A percentile compares a stretch with the other conserved stretches of the same genome.
phyloP scores from a whole-genome alignment of 2,329 filamentous ascomycete genomes.

The Ophiostoma novo-ulmi region DNA sequence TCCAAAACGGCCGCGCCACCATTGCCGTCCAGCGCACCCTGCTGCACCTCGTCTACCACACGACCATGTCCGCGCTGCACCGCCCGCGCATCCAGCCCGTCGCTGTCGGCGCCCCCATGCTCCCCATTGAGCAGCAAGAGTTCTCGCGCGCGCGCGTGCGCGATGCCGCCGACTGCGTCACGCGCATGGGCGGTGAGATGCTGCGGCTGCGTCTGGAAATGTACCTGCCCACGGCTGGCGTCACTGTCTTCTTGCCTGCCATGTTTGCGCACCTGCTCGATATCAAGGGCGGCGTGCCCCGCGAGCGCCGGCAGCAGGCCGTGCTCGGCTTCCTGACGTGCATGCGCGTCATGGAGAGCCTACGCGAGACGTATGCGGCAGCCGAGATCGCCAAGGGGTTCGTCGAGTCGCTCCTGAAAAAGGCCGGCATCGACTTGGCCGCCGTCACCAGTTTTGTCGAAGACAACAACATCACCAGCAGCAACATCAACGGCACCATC shows the following conservation, averaged over 20 bases:
- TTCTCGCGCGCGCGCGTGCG: constrained; percentile 77
- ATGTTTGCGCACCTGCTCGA: constrained; percentile 92
- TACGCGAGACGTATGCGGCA: constrained; percentile 84
- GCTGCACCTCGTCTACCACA: constrained; percentile 89
- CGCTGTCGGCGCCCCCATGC: constrained; percentile 50
- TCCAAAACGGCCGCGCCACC: constrained; percentile 56
- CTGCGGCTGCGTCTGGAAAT: constrained; percentile 67
- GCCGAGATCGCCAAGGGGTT: constrained; percentile 96
- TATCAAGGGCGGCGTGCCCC: constrained; percentile 80
- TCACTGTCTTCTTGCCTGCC: constrained; percentile 83
- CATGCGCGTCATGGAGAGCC: constrained; percentile 82
- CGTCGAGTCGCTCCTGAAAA: constrained; percentile 83
- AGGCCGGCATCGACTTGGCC: constrained; percentile 70
- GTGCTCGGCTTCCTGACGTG: constrained; percentile 82
- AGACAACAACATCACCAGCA: constrained; percentile 36
- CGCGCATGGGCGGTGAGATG: constrained; percentile 72
- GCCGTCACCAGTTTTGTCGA: constrained; percentile 35
- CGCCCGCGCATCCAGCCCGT: constrained; percentile 84
- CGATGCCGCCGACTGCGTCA: constrained; percentile 79
- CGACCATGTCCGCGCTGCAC: constrained; percentile 84
- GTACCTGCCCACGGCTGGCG: constrained; percentile 81
- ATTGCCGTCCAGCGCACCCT: constrained; percentile 71
- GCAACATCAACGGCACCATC: constrained; percentile 1
- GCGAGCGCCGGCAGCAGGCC: constrained; percentile 66
- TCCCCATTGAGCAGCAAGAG: constrained; percentile 63